Conservation (phyloP, 257 asterid species). For the Hygrophila difformis region DNA sequence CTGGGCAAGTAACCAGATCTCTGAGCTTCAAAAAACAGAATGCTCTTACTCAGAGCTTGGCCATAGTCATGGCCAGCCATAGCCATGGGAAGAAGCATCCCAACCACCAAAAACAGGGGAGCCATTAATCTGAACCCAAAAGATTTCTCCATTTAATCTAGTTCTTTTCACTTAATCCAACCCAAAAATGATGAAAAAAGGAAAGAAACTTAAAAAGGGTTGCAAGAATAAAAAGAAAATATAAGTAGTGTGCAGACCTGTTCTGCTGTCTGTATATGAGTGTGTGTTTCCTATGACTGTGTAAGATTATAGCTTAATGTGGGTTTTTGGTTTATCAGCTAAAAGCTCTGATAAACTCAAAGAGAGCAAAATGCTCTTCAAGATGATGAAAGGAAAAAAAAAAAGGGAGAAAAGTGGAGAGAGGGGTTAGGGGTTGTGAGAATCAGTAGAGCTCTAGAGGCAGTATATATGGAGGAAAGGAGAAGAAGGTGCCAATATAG, state of each 20-base stretch:
- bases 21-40: constrained; percentile 95
- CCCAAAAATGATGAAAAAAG: constrained; percentile 15
- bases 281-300: background rate
- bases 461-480: constrained; percentile 60
- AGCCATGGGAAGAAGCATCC: constrained; percentile 38
- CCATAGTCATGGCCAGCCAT: constrained; percentile 77
- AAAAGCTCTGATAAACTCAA: constrained; percentile 23
- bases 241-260: constrained; percentile 26
- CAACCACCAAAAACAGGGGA: constrained; percentile 43
- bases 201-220: constrained; percentile 8
- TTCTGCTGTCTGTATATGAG: constrained; percentile 15
- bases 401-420: constrained; percentile 2
- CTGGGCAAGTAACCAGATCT: constrained; percentile 89
- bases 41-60: constrained; percentile 66
- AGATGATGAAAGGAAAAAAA: constrained; percentile 2
- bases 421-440: constrained; percentile 20
- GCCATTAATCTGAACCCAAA: constrained; percentile 36
- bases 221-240: background rate
- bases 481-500: constrained; percentile 35
- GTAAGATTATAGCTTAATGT: constrained; percentile 9
- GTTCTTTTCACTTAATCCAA: background rate
- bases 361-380: constrained; percentile 16
- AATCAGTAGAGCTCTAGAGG: constrained; percentile 24
- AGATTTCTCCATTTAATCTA: constrained; percentile 36
- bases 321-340: constrained; percentile 25